Percentiles rank a stretch among this genome's conserved stretches.
Conservation (phyloP, 257 asterid species). For the Solanum chmielewskii region DNA sequence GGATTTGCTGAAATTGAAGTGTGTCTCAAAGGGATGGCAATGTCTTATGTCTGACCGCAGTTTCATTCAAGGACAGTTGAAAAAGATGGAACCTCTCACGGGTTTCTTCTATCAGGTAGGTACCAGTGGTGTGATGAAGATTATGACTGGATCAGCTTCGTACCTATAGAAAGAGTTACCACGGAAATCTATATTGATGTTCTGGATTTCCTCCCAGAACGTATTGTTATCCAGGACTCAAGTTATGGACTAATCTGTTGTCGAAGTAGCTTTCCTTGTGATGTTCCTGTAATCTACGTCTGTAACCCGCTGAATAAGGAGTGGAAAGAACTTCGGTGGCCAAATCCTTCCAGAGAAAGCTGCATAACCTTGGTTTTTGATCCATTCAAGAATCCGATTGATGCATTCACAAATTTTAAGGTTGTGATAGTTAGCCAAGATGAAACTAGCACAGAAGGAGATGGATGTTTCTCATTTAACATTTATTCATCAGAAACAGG, state of each 20-base stretch:
- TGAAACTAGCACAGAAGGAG: constrained; percentile 2
- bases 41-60: constrained; percentile 37
- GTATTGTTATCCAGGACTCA: constrained; percentile 28
- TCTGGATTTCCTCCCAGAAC: constrained; percentile 50
- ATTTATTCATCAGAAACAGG: constrained; percentile 35
- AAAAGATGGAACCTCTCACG: constrained; percentile 18
- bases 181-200: constrained; percentile 4
- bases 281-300: constrained; percentile 21
- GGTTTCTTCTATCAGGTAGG: constrained; percentile 59
- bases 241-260: constrained; percentile 55
- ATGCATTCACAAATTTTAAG: constrained; percentile 30
- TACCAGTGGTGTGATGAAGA: constrained; percentile 25
- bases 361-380: constrained; percentile 47
- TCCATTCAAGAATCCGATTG: constrained; percentile 13
- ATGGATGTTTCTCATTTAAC: constrained; percentile 21
- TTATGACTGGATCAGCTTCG: constrained; percentile 25
- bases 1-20: constrained; percentile 28
- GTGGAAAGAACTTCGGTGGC: constrained; percentile 32
- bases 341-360: constrained; percentile 14
- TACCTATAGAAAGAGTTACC: constrained; percentile 15
- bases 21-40: constrained; percentile 48
- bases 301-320: constrained; percentile 66
- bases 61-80: constrained; percentile 25
- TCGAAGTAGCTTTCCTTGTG: constrained; percentile 34
- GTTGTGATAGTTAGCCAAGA: constrained; percentile 25